These are phyloP conservation scores for Fusarium sublunatum DNA, from an alignment of 2,329 filamentous ascomycete species.

Conservation along the genomic window DNA sequence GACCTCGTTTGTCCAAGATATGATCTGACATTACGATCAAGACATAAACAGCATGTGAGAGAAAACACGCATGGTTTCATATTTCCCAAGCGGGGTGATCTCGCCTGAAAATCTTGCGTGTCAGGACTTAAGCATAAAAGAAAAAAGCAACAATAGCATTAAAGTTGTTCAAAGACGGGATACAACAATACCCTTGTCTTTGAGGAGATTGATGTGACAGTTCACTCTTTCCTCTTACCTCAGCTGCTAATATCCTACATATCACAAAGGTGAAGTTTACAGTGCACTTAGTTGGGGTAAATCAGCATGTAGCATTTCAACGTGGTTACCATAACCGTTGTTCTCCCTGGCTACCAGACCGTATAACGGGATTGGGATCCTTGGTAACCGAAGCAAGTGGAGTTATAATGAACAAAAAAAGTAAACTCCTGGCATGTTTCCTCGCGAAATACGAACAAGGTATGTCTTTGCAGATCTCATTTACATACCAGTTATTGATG, in stretches of 20 bases:
- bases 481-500: not conserved
- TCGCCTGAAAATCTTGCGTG: constrained; percentile 4
- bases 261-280: not conserved
- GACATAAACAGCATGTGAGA: not conserved
- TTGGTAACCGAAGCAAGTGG: constrained; percentile 19
- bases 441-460: not conserved
- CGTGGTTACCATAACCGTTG: too few relatives aligned
- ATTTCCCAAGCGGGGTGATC: not conserved
- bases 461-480: constrained; percentile 25
- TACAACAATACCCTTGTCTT: not conserved
- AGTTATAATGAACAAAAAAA: constrained; percentile 3
- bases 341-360: too few relatives aligned
- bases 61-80: not conserved
- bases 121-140: not conserved
- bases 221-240: not conserved
- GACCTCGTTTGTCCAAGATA: constrained; percentile 1
- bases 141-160: too few relatives aligned
- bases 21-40: constrained; percentile 4
- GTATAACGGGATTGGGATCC: constrained; percentile 5
- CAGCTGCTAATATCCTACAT: not conserved
- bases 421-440: constrained; percentile 16
- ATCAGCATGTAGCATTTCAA: too few relatives aligned
- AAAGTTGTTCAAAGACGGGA: not conserved
- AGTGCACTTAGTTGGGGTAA: too few relatives aligned
- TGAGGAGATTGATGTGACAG: not conserved